Percentiles rank a stretch among this genome's conserved stretches.
phyloP scores from a whole-genome alignment of 176 grass and related monocot species.

The Echinochloa phyllopogon region DNA sequence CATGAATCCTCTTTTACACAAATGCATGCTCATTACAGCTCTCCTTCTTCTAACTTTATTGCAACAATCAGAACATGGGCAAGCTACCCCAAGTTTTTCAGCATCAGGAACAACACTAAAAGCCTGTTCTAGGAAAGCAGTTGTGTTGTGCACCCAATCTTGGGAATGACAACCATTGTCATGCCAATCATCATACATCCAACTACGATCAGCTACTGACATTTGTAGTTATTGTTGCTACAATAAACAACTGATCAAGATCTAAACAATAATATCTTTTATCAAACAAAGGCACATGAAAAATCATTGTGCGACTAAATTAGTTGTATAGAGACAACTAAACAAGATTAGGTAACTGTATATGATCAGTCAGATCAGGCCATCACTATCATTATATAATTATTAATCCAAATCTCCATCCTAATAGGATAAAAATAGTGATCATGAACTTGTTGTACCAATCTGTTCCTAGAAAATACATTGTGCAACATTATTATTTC shows the following conservation, averaged over 20 bases:
- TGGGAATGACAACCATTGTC: neutral
- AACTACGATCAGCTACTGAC: too few relatives aligned
- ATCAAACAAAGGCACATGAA: too few relatives aligned
- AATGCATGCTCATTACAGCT: neutral
- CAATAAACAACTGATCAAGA: too few relatives aligned
- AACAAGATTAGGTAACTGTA: too few relatives aligned
- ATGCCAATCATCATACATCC: neutral
- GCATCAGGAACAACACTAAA: neutral
- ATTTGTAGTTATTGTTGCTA: too few relatives aligned
- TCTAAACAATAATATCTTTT: too few relatives aligned
- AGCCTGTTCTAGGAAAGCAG: neutral
- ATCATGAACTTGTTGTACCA: too few relatives aligned
- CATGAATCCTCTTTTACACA: neutral
- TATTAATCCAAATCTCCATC: too few relatives aligned
- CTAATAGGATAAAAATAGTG: constrained; percentile 33
- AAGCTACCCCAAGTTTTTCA: neutral
- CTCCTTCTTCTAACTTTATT: neutral
- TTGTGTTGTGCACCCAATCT: neutral
- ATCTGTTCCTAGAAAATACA: neutral
- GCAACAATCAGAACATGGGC: neutral
- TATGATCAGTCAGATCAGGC: too few relatives aligned
- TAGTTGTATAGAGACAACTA: too few relatives aligned
- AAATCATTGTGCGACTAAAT: too few relatives aligned
- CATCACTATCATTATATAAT: too few relatives aligned
- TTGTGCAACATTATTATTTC: neutral